Conservation (phyloP, 148 eudicot genomes). For the Nepenthes gracilis region DNA sequence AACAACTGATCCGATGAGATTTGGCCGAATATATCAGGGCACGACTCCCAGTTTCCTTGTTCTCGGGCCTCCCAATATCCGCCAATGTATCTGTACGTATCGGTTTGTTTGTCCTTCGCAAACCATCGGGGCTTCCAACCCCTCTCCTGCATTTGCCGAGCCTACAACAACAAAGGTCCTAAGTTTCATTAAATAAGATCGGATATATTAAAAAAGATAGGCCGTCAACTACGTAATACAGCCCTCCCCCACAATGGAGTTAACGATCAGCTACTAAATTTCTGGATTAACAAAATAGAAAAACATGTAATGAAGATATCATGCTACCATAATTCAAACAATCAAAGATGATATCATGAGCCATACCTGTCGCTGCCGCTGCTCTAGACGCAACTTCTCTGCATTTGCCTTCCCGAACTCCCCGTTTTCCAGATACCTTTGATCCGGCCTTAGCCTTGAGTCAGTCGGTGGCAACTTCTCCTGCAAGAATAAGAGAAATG, state of each 20-base stretch:
- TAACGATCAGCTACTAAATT: too few relatives aligned
- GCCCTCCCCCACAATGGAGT: not conserved
- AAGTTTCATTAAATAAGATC: not conserved
- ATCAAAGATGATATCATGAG: not conserved
- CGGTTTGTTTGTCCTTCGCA: conserved; percentile 51
- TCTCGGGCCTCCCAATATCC: conserved; percentile 97
- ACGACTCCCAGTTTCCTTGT: conserved; percentile 55
- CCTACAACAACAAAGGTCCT: conserved; percentile 27
- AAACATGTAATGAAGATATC: too few relatives aligned
- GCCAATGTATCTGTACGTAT: conserved; percentile 44
- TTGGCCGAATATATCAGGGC: conserved; percentile 87
- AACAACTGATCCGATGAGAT: conserved; percentile 40
- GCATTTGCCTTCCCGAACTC: conserved; percentile 85
- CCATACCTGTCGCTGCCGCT: conserved; percentile 84
- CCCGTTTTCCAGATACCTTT: conserved; percentile 80
- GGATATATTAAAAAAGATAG: not conserved
- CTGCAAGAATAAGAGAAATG: conserved; percentile 17
- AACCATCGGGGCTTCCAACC: conserved; percentile 96
- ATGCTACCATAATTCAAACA: not conserved
- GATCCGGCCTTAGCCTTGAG: conserved; percentile 92
- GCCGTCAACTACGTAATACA: not conserved
- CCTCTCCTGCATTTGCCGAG: conserved; percentile 87
- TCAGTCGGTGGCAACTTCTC: conserved; percentile 93
- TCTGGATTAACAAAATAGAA: too few relatives aligned
- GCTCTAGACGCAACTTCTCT: conserved; percentile 84